Evolutionary conservation across 306 rosid species (phyloP), one percentile per base, ranked within the genome.

Genomic region (Dryas drummondii): DNA sequence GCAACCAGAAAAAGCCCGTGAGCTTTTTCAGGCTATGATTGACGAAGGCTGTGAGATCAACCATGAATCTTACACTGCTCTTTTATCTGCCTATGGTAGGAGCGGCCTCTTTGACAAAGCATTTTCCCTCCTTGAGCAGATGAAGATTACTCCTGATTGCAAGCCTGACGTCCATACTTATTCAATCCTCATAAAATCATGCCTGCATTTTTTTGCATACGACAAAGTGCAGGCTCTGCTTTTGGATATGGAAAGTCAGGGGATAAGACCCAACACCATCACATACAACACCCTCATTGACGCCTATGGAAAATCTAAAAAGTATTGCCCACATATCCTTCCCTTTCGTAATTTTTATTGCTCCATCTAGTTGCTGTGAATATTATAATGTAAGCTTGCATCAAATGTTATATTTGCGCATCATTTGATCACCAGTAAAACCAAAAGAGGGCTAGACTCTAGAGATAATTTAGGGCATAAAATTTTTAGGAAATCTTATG

Each of bases 111-210:
- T 94, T 73, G 96, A 94, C 80, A 78, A 37, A 76, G 97, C 98
- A 66, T 90, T 91, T 82, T 83, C 86, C 50, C 88, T 91, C 72
- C 94, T 94, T 8, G 88, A 86, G 79, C 79, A 82, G 84, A 94
- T 91, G 97, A 87, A 91, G 87, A 85, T 50, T 60, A 88, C 84
- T 68, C 91, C 84, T 51, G 86, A 81, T 76, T 91, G 92, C 76
- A 82, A 84, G 77, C 98, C 98, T 66, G 98, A 94, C 71, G 90
- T 91, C 72, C 96, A 90, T 76, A 94, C 98, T 67, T 90, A 91
- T 66, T 90, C 97, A 60, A 90, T 94, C 80, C 88, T 94, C 64
- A 87, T 94, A 55, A 94, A 91, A 76, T 94, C 98, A 48, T 94
- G 97, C 82, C 78, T 94, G 80, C 91, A 90, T 71, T 79, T 84